phyloP scores from a whole-genome alignment of 495 filamentous ascomycete species.

The Penicillium riverlandense region DNA sequence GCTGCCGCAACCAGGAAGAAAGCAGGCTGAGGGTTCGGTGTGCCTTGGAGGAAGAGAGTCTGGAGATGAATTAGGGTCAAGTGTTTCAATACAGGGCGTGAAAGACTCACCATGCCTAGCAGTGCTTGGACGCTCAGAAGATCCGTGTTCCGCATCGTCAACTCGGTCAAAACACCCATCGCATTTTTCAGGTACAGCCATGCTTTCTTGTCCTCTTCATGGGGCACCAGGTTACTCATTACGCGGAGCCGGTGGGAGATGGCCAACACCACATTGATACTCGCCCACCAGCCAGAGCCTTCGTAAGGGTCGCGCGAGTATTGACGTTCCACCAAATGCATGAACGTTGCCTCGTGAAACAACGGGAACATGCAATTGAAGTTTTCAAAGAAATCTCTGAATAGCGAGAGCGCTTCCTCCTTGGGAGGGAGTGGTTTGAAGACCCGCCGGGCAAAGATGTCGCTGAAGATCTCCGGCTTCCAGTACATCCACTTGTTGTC shows the following conservation, averaged over 20 bases:
- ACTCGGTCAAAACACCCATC: slow-evolving; percentile 82
- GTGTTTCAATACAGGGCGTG: background rate
- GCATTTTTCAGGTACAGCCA: slow-evolving; percentile 97
- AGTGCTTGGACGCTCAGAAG: slow-evolving; percentile 93
- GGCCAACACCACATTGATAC: slow-evolving; percentile 86
- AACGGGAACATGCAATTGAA: slow-evolving; percentile 98
- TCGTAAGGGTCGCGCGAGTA: slow-evolving; percentile 92
- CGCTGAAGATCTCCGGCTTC: slow-evolving; percentile 91
- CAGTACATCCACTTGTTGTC: slow-evolving; percentile 93
- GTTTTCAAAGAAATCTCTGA: slow-evolving; percentile 93
- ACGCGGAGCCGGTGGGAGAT: slow-evolving; percentile 87
- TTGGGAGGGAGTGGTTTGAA: slow-evolving; percentile 77
- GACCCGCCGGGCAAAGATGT: slow-evolving; percentile 83
- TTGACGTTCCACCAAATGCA: slow-evolving; percentile 89
- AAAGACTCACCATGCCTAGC: slow-evolving; percentile 67
- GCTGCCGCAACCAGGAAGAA: slow-evolving; percentile 92
- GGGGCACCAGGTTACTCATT: slow-evolving; percentile 87
- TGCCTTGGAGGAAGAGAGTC: slow-evolving; percentile 92
- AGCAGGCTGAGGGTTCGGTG: slow-evolving; percentile 91
- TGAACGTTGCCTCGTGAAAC: slow-evolving; percentile 96
- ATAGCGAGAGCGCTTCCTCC: slow-evolving; percentile 69
- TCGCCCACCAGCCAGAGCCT: slow-evolving; percentile 97
- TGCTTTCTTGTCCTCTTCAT: slow-evolving; percentile 87
- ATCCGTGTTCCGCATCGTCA: slow-evolving; percentile 94
- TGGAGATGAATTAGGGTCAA: slow-evolving; percentile 17